Evolutionary conservation across 2,329 filamentous ascomycete species (phyloP).

Genomic region (Chrysoporthe austroafricana): DNA sequence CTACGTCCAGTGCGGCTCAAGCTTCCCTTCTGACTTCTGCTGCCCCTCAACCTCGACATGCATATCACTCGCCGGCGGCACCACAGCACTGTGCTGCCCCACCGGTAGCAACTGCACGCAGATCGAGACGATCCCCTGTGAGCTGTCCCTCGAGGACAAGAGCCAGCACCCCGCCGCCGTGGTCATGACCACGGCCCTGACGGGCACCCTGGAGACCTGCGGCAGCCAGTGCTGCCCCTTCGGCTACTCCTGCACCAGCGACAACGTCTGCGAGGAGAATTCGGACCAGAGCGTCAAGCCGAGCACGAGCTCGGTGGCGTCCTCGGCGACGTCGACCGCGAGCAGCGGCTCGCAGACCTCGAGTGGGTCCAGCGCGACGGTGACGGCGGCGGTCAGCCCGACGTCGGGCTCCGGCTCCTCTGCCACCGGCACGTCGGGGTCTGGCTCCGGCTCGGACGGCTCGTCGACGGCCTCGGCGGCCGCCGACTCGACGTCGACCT

Average conservation of each 20-base stretch:
- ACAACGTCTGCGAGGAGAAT: slow-evolving; percentile 55
- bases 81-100: slow-evolving; percentile 75
- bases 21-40: slow-evolving; percentile 68
- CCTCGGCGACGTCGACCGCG: slow-evolving; percentile 32
- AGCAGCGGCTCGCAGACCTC: slow-evolving; percentile 33
- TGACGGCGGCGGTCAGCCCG: slow-evolving; percentile 30
- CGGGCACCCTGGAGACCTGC: slow-evolving; percentile 60
- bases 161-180: slow-evolving; percentile 57
- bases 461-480: slow-evolving; percentile 33
- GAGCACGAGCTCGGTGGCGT: slow-evolving; percentile 27
- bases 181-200: slow-evolving; percentile 69
- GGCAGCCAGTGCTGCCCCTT: slow-evolving; percentile 71
- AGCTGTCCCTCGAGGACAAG: slow-evolving; percentile 64
- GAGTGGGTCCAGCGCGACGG: slow-evolving; percentile 28
- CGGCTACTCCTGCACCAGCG: slow-evolving; percentile 66
- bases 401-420: slow-evolving; percentile 30
- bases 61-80: slow-evolving; percentile 63
- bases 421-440: slow-evolving; percentile 29
- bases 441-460: slow-evolving; percentile 31
- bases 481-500: slow-evolving; percentile 30
- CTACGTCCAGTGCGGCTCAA: slow-evolving; percentile 55
- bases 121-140: slow-evolving; percentile 68
- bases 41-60: slow-evolving; percentile 61
- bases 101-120: slow-evolving; percentile 57
- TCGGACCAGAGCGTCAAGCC: slow-evolving; percentile 50